These are phyloP conservation scores for Artemisia tridentata DNA, from an alignment of 129 eudicot genomes.

Conservation along the genomic window DNA sequence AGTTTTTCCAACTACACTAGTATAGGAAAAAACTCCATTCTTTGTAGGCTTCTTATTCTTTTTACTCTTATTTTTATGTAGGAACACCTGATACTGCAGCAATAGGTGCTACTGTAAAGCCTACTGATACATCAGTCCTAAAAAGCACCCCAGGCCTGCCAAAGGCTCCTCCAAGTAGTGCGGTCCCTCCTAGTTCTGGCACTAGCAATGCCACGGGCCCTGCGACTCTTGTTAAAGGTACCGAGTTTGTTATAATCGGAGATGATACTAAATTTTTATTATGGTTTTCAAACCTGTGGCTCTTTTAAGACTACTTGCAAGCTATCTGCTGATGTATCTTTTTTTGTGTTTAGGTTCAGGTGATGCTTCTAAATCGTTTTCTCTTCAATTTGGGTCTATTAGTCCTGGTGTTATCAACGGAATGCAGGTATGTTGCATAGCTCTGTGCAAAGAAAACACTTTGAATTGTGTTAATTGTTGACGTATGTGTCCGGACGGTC, in stretches of 20 bases:
- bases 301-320: constrained; percentile 4
- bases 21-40: too few species aligned
- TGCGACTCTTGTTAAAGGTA: constrained; percentile 70
- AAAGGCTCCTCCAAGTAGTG: constrained; percentile 54
- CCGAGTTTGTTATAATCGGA: not conserved
- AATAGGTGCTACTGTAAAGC: constrained; percentile 41
- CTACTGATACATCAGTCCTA: constrained; percentile 36
- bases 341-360: constrained; percentile 39
- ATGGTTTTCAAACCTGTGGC: not conserved
- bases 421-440: constrained; percentile 59
- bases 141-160: constrained; percentile 58
- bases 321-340: constrained; percentile 1
- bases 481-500: too few species aligned
- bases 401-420: constrained; percentile 70
- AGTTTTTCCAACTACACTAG: too few species aligned
- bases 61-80: constrained; percentile 5
- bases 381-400: constrained; percentile 90
- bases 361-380: constrained; percentile 54
- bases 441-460: constrained; percentile 7
- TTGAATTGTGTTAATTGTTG: not conserved
- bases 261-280: not conserved
- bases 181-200: constrained; percentile 31
- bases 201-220: constrained; percentile 39
- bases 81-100: constrained; percentile 48
- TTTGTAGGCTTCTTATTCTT: not conserved